phyloP scores from a whole-genome alignment of 2,329 filamentous ascomycete species.

The Venturia effusa region DNA sequence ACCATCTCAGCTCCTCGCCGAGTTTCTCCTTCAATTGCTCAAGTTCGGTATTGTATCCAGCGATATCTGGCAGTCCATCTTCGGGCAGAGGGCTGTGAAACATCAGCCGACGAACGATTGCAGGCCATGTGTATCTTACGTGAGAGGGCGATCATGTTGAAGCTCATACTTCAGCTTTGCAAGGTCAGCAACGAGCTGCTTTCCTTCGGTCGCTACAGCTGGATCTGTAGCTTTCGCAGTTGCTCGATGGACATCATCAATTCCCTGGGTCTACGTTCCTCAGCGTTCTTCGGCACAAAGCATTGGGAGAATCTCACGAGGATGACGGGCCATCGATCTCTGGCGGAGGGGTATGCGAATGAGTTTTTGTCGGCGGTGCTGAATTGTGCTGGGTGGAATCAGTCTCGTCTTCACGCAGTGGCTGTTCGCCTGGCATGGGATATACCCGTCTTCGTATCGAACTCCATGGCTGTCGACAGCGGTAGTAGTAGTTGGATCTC shows the following conservation, averaged over 20 bases:
- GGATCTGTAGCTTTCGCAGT: slow-evolving; percentile 49
- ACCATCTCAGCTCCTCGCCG: slow-evolving; percentile 62
- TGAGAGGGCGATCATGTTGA: slow-evolving; percentile 73
- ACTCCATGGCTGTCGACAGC: slow-evolving; percentile 47
- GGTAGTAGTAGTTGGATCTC: background rate
- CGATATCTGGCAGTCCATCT: slow-evolving; percentile 66
- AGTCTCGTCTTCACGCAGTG: slow-evolving; percentile 7
- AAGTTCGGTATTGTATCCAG: slow-evolving; percentile 77
- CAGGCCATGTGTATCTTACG: slow-evolving; percentile 38
- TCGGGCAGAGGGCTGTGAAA: slow-evolving; percentile 55
- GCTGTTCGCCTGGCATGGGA: background rate
- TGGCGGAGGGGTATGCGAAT: slow-evolving; percentile 76
- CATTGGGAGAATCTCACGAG: slow-evolving; percentile 44
- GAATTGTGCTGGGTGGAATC: slow-evolving; percentile 52
- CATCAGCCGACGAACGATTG: background rate
- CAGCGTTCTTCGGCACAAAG: background rate
- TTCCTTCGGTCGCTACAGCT: slow-evolving; percentile 66
- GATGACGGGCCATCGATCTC: slow-evolving; percentile 88
- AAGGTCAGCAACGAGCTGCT: slow-evolving; percentile 69
- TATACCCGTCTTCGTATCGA: slow-evolving; percentile 61
- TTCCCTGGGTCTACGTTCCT: slow-evolving; percentile 62
- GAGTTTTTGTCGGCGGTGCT: slow-evolving; percentile 72
- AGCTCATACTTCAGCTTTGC: slow-evolving; percentile 87
- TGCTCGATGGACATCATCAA: slow-evolving; percentile 86
- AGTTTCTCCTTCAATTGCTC: slow-evolving; percentile 42